Base-by-base conservation (phyloP, 495 filamentous ascomycete genomes). In the Aspergillus homomorphus region DNA sequence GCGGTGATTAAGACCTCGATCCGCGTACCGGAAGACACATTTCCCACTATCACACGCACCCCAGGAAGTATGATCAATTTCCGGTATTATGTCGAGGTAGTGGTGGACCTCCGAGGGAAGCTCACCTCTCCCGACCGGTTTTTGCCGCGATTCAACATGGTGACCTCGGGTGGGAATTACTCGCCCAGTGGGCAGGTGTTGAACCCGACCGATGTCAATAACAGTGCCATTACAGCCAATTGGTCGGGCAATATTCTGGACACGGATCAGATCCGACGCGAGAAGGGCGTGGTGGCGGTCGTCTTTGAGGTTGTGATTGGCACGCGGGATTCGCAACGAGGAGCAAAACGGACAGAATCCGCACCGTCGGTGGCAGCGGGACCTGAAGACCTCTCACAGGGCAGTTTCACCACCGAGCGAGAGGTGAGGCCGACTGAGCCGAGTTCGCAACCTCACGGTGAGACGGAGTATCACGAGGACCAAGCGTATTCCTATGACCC, bases 31-130 rank as follows among this genome's bases (percentile, higher is more conserved):
- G 91, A 92, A 60, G 91, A 96, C 61, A 84, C 85, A 0, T 98
- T 98, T 63, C 93, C 94, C 2, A 96, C 92, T 7, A 97, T 98
- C 58, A 87, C 83, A 14, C 86, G 83, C 55, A 91, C 96, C 4
- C 94, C 94, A 0, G 90, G 92, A 20, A 84, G 86, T 22, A 91
- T 96, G 82, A 95, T 98, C 59, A 89, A 86, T 60, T 98, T 98
- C 73, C 89, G 87, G 62, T 98, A 98, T 67, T 89, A 89, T 62
- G 82, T 96, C 22, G 94, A 98, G 69, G 89, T 96, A 3, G 87
- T 98, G 20, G 81, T 96, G 2, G 94, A 98, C 65, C 77, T 97
- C 9, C 90, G 93, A 24, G 92, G 93, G 15, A 96, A 91, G 66
- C 78, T 96, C 4, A 84, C 85, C 20, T 84, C 86, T 5, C 80